Evolutionary conservation across 2,329 filamentous ascomycete species (phyloP).

Genomic region (Colletotrichum navitas): DNA sequence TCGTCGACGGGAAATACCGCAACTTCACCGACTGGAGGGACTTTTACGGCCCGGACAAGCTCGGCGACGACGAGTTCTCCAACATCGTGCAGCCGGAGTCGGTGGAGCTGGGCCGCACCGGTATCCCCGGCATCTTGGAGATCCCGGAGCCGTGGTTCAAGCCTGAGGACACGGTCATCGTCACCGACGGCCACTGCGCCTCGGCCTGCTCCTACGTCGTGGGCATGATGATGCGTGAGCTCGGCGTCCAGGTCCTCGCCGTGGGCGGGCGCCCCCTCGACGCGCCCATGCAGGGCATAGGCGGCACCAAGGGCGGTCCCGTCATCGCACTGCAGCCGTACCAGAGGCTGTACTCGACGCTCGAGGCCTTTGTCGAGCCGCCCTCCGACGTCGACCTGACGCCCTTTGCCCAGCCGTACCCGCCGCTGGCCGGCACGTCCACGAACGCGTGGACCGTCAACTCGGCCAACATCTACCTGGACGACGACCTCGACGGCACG

Average conservation of each 20-base stretch:
- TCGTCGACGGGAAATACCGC: constrained; percentile 25
- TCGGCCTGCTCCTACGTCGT: constrained; percentile 45
- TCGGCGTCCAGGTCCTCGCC: constrained; percentile 67
- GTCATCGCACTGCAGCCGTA: constrained; percentile 47
- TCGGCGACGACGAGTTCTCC: constrained; percentile 54
- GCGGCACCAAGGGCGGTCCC: constrained; percentile 72
- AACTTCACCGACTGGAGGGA: constrained; percentile 53
- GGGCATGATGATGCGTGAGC: constrained; percentile 62
- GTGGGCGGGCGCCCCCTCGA: constrained; percentile 70
- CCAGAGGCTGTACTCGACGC: constrained; percentile 5
- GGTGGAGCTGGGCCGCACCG: constrained; percentile 9
- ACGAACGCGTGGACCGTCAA: constrained; percentile 37
- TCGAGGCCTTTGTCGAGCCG: not conserved
- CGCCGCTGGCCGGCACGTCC: constrained; percentile 28
- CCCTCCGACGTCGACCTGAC: constrained; percentile 28
- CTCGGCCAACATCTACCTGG: constrained; percentile 44
- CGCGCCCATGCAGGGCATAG: constrained; percentile 70
- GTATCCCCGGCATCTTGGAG: constrained; percentile 8
- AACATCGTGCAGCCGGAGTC: constrained; percentile 43
- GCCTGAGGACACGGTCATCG: constrained; percentile 46
- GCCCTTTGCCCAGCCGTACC: constrained; percentile 18
- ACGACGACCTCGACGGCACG: constrained; percentile 42
- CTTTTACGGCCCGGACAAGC: constrained; percentile 54
- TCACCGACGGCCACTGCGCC: constrained; percentile 45
- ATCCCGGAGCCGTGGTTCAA: constrained; percentile 48